phyloP scores from a whole-genome alignment of 1,284 basidiomycete species.

The Rhodotorula mucilaginosa region DNA sequence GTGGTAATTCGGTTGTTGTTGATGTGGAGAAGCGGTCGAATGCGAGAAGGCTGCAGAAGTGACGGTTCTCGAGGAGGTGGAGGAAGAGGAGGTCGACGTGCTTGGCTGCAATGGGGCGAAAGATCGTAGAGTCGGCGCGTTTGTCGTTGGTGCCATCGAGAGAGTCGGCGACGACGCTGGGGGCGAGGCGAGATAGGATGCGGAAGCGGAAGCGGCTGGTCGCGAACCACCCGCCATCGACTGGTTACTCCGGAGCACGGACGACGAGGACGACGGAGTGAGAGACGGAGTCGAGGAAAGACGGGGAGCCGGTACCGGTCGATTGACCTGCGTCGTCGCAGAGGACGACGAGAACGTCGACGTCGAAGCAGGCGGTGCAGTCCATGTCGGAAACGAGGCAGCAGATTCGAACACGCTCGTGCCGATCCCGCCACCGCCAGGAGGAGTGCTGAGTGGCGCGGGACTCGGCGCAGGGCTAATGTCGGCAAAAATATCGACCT shows the following conservation, averaged over 20 bases:
- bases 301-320: background rate
- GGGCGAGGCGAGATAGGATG: constrained; percentile 24
- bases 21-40: background rate
- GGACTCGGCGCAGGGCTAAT: constrained; percentile 5
- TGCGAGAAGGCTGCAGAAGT: background rate
- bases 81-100: background rate
- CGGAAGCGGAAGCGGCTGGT: constrained; percentile 47
- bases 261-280: constrained; percentile 18
- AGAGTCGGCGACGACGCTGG: constrained; percentile 3
- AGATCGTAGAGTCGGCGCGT: constrained; percentile 1
- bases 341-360: constrained; percentile 30
- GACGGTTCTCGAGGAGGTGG: background rate
- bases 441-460: background rate
- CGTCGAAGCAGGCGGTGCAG: constrained; percentile 39
- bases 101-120: constrained; percentile 34
- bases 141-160: constrained; percentile 33
- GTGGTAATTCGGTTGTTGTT: constrained; percentile 24
- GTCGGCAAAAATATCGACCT: constrained; percentile 41
- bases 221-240: constrained; percentile 21
- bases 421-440: no score
- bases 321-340: background rate
- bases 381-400: constrained; percentile 60
- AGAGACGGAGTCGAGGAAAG: background rate
- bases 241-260: constrained; percentile 33
- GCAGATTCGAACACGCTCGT: background rate